These are phyloP conservation scores for Aspergillus fumigatus DNA, from an alignment of 2,329 filamentous ascomycete species.

Conservation along the genomic window DNA sequence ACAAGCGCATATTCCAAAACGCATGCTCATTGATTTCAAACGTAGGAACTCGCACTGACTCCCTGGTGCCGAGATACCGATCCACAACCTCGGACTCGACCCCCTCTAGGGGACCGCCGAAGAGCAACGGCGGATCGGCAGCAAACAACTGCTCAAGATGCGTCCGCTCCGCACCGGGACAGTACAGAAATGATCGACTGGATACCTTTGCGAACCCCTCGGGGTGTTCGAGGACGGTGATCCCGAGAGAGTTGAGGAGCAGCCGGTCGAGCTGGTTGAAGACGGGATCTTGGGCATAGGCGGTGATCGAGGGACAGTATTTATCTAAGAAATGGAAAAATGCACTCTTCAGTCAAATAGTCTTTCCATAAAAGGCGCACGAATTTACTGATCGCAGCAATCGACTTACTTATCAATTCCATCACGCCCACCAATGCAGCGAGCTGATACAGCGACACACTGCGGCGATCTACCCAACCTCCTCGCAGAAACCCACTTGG, in stretches of 20 bases:
- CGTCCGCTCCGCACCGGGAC: conserved; percentile 53
- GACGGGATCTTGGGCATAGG: conserved; percentile 54
- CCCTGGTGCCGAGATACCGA: conserved; percentile 14
- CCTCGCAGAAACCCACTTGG: conserved; percentile 39
- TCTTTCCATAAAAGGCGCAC: neutral
- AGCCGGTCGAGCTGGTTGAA: conserved; percentile 41
- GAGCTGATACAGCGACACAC: conserved; percentile 39
- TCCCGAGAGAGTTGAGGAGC: conserved; percentile 32
- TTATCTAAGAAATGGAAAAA: neutral
- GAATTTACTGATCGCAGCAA: neutral
- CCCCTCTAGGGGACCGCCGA: conserved; percentile 49
- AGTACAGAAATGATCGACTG: conserved; percentile 53
- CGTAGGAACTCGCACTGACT: conserved; percentile 23
- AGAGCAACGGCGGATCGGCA: conserved; percentile 49
- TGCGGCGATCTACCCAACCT: conserved; percentile 39
- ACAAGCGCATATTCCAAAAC: conserved; percentile 36
- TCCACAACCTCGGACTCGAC: conserved; percentile 21
- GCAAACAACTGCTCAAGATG: conserved; percentile 50
- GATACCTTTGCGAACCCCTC: conserved; percentile 50
- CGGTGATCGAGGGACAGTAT: conserved; percentile 17
- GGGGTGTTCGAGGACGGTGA: conserved; percentile 46
- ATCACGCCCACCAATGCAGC: conserved; percentile 32
- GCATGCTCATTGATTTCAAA: conserved; percentile 32
- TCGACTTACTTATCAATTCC: conserved; percentile 22
- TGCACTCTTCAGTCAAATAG: neutral